phyloP scores from a whole-genome alignment of 1,284 basidiomycete genomes.

The Sporisorium scitamineum region DNA sequence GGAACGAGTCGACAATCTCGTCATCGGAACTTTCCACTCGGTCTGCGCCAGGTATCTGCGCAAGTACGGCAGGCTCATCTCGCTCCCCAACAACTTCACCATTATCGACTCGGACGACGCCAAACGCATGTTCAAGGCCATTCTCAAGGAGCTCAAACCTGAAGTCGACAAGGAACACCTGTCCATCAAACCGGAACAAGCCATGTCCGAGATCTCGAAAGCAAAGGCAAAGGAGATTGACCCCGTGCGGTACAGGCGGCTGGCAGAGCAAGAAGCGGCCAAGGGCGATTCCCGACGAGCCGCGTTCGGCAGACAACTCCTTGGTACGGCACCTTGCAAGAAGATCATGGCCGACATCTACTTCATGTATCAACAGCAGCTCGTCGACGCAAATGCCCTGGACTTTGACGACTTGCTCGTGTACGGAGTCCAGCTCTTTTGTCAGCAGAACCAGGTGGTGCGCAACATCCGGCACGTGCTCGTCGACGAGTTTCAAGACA shows the following conservation, averaged over 20 bases:
- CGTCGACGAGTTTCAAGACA: conserved; percentile 94
- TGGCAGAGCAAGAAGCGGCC: conserved; percentile 31
- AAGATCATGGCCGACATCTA: conserved; percentile 72
- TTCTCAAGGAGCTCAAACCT: conserved; percentile 76
- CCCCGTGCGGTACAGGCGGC: conserved; percentile 25
- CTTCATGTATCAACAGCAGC: conserved; percentile 77
- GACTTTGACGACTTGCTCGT: conserved; percentile 91
- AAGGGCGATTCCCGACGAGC: conserved; percentile 21
- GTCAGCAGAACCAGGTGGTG: conserved; percentile 73
- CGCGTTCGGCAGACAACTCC: conserved; percentile 20
- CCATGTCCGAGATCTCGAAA: conserved; percentile 79
- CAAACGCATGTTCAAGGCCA: conserved; percentile 78
- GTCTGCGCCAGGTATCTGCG: conserved; percentile 80
- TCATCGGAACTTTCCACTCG: conserved; percentile 83
- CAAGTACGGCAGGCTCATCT: conserved; percentile 76
- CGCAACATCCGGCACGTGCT: conserved; percentile 81
- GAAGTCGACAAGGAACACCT: conserved; percentile 72
- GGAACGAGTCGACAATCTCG: conserved; percentile 75
- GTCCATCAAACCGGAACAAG: conserved; percentile 75
- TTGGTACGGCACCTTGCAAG: conserved; percentile 31
- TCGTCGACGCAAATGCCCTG: conserved; percentile 78
- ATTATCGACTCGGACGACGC: conserved; percentile 83
- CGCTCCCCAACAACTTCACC: conserved; percentile 80
- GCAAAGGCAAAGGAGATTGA: conserved; percentile 79
- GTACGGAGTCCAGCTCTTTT: conserved; percentile 77